Evolutionary conservation across 768 basidiomycete genomes (phyloP).

Genomic region (Lactarius psammicola): DNA sequence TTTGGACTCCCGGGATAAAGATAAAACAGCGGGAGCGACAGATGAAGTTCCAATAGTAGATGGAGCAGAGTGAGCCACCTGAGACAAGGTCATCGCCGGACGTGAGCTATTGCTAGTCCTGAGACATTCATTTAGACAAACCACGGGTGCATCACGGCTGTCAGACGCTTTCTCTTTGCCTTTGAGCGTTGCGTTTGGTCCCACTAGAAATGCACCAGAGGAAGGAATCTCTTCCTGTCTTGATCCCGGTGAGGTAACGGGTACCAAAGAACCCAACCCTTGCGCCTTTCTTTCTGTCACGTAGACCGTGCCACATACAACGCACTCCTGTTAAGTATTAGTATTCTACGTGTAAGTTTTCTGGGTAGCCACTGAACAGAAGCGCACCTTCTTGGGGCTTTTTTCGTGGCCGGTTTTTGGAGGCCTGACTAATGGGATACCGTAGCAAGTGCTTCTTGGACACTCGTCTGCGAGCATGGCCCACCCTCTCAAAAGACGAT

Average conservation of each 20-base stretch:
- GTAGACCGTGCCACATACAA: slow-evolving; percentile 29
- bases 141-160: background rate
- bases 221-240: slow-evolving; percentile 7
- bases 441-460: slow-evolving; percentile 63
- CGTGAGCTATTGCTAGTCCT: background rate
- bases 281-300: slow-evolving; percentile 18
- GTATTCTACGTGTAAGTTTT: background rate
- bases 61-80: slow-evolving; percentile 9
- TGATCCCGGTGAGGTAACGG: slow-evolving; percentile 2
- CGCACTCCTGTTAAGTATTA: slow-evolving; percentile 25
- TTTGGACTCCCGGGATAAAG: background rate
- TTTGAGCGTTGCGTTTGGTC: slow-evolving; percentile 2
- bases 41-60: background rate
- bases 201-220: background rate
- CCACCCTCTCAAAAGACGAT: slow-evolving; percentile 76
- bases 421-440: slow-evolving; percentile 80
- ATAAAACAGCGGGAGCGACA: background rate
- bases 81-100: background rate
- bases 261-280: slow-evolving; percentile 16
- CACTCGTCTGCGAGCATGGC: slow-evolving; percentile 91
- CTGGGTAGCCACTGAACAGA: slow-evolving; percentile 7
- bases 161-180: slow-evolving; percentile 14
- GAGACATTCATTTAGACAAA: slow-evolving; percentile 7
- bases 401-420: slow-evolving; percentile 60
- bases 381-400: slow-evolving; percentile 63